Base-by-base conservation (phyloP, 1,284 basidiomycete species). In the Naganishia sp. region DNA sequence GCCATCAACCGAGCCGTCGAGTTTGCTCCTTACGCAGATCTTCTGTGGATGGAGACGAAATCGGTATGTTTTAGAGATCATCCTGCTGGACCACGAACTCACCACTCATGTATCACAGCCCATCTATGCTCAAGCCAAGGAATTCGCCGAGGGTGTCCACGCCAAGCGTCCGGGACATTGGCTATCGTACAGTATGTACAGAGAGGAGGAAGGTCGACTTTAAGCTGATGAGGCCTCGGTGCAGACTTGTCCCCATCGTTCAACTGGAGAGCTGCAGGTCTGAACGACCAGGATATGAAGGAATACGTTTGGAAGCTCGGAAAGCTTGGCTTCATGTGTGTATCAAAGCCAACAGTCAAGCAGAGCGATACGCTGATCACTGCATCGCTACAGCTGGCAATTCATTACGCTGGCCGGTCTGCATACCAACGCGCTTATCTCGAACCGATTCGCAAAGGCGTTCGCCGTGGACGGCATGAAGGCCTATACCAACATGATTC, bases 21-120 rank as follows among this genome's bases (percentile, higher is more conserved):
- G 43, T 99, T 93, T 75, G 93, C 93, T 25, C 94, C 92, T 1
- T 92, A 95, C 79, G 89, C 92, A 46, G 94, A 97, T 79, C 81
- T 94, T 63, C 77, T 94, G 70, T 94, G 93, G 93, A 95, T 96
- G 93, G 95, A 99, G 85, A 99, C 96, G 69, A 94, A 94, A 84
- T 90, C 86, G 48, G 59, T 61, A n/a, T 9, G 59, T 50, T 3
- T 16, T 23, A 15, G 43, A 31, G 7, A 3, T 13, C n/a, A 21
- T 23, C 25, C 7, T 15, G 18, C n/a, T 9, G 5, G 5, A 10
- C 18, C 31, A 44, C 16, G 49, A 4, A 28, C 13, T 39, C 28
- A 15, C 15, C n/a, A n/a, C 21, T 15, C 3, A 15, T 11, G 6
- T 13, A 23, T 3, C n/a, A 9, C 48, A 64, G 53, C 75, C 95